Base-by-base conservation (phyloP, 2,329 filamentous ascomycete species). In the Penicillium thymicola region DNA sequence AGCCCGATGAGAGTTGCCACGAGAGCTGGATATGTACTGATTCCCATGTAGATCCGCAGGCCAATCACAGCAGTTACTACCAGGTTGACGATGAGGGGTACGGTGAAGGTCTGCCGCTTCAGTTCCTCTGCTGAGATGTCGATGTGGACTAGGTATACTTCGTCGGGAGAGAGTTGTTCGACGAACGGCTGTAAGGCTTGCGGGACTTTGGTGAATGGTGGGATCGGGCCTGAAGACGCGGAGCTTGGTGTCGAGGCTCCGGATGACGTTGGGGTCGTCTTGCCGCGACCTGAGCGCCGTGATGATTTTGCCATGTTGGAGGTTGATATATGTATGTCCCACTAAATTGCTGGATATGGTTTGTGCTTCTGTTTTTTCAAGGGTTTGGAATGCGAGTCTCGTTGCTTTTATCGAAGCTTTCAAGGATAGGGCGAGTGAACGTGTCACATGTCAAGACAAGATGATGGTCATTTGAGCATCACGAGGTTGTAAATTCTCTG, bases 101-200 rank as follows among this genome's bases (percentile, higher is more conserved):
- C 86, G 46, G 85, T 67, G 75, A 96, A 97, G 67, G 95, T 88
- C 68, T 90, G 89, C 71, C 84, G 84, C 76, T 97, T 97, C 76
- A 92, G 85, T 28, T 81, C 79, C 21, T 76, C 74, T 0, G 87
- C 85, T 59, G 88, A 86, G 58, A 76, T 77, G 79, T 97, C 92
- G 74, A 96, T 79, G 78, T 96, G 92, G 30, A 88, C 82, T 67
- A 97, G 83, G 81, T 97, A 96, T 70, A 96, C 82, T 72, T 90
- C 85, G 54, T 82, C 76, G 54, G 82, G 79, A 57, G 85, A 82
- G 58, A 96, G 85, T 42, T 79, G 82, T 36, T 82, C 76, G 68
- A 89, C 81, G 70, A 96, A 87, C 11, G 86, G 82, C 49, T 80
- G 67, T 52, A 96, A 82, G 32, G 81, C 79, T 47, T 82, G 72